These are phyloP conservation scores for Saposhnikovia divaricata DNA, from an alignment of 129 eudicot species.

Conservation along the genomic window DNA sequence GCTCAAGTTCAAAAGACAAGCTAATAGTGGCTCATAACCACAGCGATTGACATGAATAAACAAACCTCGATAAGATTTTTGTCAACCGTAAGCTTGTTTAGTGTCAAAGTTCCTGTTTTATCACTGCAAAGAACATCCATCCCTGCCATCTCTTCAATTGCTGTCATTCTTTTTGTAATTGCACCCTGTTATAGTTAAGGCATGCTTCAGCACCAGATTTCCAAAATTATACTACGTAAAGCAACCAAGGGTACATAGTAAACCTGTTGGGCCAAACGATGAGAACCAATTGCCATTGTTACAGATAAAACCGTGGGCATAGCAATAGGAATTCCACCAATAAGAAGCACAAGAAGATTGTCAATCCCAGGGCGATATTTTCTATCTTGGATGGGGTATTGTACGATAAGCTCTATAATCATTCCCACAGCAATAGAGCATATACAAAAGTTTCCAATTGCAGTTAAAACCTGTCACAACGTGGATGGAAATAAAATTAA, in stretches of 20 bases:
- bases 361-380: constrained; percentile 92
- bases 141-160: constrained; percentile 99
- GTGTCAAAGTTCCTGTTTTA: constrained; percentile 92
- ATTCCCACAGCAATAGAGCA: constrained; percentile 98
- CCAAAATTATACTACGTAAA: neutral
- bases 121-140: constrained; percentile 99
- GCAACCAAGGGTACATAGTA: constrained; percentile 7
- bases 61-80: constrained; percentile 95
- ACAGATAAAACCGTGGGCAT: constrained; percentile 99
- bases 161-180: constrained; percentile 98
- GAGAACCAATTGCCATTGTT: constrained; percentile 99
- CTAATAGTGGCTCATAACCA: neutral
- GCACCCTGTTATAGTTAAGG: constrained; percentile 58
- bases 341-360: constrained; percentile 94
- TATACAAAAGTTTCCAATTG: constrained; percentile 98
- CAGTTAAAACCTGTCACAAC: constrained; percentile 69
- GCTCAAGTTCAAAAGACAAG: constrained; percentile 2
- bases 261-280: constrained; percentile 98
- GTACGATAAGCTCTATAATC: constrained; percentile 80
- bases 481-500: constrained; percentile 7
- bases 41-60: neutral
- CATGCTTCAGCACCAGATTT: neutral
- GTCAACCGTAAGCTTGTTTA: constrained; percentile 95
- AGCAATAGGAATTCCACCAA: constrained; percentile 98
- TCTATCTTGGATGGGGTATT: constrained; percentile 93